Evolutionary conservation across 2,329 filamentous ascomycete genomes (phyloP).

Genomic region (Alternaria sp.): DNA sequence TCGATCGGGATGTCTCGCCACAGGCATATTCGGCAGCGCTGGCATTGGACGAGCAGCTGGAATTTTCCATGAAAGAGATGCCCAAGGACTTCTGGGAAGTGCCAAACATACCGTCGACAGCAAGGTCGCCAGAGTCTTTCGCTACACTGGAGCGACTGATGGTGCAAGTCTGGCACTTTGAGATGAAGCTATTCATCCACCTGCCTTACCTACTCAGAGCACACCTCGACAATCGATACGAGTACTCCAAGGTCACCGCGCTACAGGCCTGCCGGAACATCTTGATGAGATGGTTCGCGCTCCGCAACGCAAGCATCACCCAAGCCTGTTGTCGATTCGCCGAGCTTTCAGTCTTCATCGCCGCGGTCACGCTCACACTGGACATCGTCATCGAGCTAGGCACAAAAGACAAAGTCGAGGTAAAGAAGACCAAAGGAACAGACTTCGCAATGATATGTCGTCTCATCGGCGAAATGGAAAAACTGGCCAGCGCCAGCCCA

Average conservation of each 20-base stretch:
- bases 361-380: constrained; percentile 42
- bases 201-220: constrained; percentile 43
- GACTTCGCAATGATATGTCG: constrained; percentile 47
- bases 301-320: constrained; percentile 43
- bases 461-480: constrained; percentile 45
- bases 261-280: constrained; percentile 45
- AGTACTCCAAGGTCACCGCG: constrained; percentile 44
- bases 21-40: constrained; percentile 42
- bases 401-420: constrained; percentile 41
- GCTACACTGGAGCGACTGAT: constrained; percentile 37
- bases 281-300: constrained; percentile 46
- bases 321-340: constrained; percentile 44
- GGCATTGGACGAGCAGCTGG: constrained; percentile 41
- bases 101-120: constrained; percentile 43
- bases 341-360: constrained; percentile 45
- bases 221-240: constrained; percentile 39
- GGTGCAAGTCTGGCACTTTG: constrained; percentile 46
- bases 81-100: constrained; percentile 46
- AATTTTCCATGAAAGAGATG: constrained; percentile 36
- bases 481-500: constrained; percentile 35
- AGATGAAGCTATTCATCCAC: constrained; percentile 45
- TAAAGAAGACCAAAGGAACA: constrained; percentile 41
- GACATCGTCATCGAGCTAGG: constrained; percentile 46
- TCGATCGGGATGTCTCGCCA: constrained; percentile 38
- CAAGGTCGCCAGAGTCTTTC: constrained; percentile 36